Conservation (phyloP, 2,329 filamentous ascomycete genomes). For the Talaromyces amestolkiae region DNA sequence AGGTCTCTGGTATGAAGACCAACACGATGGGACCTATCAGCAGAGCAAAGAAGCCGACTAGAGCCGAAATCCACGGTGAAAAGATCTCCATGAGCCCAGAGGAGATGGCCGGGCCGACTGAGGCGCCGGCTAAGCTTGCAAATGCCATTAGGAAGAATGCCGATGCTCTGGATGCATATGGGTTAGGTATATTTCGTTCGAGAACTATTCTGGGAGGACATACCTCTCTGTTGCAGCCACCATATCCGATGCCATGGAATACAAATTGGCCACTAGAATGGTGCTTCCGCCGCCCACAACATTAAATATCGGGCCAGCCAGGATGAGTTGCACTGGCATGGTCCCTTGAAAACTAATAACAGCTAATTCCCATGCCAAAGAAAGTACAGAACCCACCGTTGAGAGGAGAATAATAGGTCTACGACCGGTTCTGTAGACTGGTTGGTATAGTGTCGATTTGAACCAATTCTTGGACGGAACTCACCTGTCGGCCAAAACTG, state of each 20-base stretch:
- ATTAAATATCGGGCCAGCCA: background rate
- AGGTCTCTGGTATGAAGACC: background rate
- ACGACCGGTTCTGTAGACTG: background rate
- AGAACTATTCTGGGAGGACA: background rate
- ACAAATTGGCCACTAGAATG: background rate
- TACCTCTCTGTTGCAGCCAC: background rate
- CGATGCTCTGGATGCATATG: background rate
- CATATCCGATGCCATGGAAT: background rate
- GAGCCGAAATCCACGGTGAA: background rate
- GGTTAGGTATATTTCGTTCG: background rate
- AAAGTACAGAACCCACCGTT: background rate
- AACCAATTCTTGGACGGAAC: background rate
- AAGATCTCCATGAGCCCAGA: background rate
- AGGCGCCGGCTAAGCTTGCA: background rate
- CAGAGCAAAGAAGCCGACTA: background rate
- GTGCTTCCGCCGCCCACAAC: background rate
- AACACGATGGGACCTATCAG: background rate
- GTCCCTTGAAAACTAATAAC: background rate
- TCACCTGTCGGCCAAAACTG: background rate
- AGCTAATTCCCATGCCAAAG: background rate
- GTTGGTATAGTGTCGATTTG: background rate
- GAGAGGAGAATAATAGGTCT: background rate
- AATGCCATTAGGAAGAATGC: background rate
- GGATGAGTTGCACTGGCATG: background rate
- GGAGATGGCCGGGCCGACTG: background rate